Evolutionary conservation across 2,329 filamentous ascomycete species (phyloP).

Genomic region (Clonostachys rhizophaga): DNA sequence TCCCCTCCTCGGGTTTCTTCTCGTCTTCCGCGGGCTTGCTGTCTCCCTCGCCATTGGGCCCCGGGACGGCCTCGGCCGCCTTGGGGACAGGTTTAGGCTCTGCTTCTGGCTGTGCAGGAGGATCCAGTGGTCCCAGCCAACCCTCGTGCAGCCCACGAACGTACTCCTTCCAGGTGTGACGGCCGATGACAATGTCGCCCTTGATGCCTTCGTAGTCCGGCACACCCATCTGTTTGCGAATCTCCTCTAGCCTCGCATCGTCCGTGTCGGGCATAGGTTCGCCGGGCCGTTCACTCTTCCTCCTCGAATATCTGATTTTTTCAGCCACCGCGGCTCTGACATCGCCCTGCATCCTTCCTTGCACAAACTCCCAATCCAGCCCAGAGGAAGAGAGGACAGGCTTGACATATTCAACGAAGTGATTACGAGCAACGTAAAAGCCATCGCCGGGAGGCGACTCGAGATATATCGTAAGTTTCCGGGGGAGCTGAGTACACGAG

Average conservation of each 20-base stretch:
- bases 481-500: conserved; percentile 64
- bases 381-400: conserved; percentile 85
- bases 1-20: conserved; percentile 28
- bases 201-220: conserved; percentile 67
- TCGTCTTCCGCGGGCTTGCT: conserved; percentile 22
- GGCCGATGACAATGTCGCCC: conserved; percentile 84
- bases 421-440: conserved; percentile 79
- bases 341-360: conserved; percentile 90
- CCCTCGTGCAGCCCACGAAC: conserved; percentile 90
- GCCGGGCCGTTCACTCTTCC: conserved; percentile 48
- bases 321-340: conserved; percentile 83
- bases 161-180: conserved; percentile 98
- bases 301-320: conserved; percentile 69
- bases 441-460: conserved; percentile 84
- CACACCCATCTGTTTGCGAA: conserved; percentile 63
- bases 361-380: conserved; percentile 93
- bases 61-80: conserved; percentile 8
- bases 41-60: conserved; percentile 10
- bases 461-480: conserved; percentile 82
- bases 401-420: conserved; percentile 95
- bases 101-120: conserved; percentile 37
- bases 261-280: conserved; percentile 40
- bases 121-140: conserved; percentile 81
- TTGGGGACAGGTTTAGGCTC: conserved; percentile 4
- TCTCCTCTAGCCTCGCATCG: conserved; percentile 53